A percentile compares a stretch with the other conserved stretches of the same genome.
Evolutionary conservation across 192 early-diverging fungal genomes (phyloP).

Genomic region (Gryganskiella cystojenkinii): DNA sequence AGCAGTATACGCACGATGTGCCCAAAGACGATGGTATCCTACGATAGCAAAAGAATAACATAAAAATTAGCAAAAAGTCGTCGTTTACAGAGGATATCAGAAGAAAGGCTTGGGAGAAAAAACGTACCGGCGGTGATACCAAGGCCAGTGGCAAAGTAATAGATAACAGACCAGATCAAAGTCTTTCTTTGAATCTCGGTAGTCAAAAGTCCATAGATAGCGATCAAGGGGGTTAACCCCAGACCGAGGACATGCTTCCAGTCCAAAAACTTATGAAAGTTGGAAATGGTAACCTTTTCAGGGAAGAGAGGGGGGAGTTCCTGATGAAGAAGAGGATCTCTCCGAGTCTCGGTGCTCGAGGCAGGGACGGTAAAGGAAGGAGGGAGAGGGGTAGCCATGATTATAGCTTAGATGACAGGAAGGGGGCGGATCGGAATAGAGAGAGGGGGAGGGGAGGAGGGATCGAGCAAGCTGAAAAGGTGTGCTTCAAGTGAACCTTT

Average conservation of each 20-base stretch:
- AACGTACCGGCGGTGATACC: conserved; percentile 87
- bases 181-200: conserved; percentile 78
- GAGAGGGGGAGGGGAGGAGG: not conserved
- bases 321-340: conserved; percentile 36
- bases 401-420: not conserved
- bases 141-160: conserved; percentile 83
- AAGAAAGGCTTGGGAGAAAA: not conserved
- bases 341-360: conserved; percentile 37
- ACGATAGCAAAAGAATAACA: not conserved
- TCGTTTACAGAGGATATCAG: not conserved
- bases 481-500: too few species aligned
- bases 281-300: conserved; percentile 58
- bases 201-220: conserved; percentile 81
- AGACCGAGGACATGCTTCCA: conserved; percentile 77
- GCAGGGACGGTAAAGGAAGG: conserved; percentile 47
- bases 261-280: conserved; percentile 70
- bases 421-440: not conserved
- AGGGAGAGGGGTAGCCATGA: conserved; percentile 50
- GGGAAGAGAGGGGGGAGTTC: conserved; percentile 48
- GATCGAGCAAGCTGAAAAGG: not conserved
- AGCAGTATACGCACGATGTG: conserved; percentile 82
- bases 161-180: conserved; percentile 73
- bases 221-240: conserved; percentile 78
- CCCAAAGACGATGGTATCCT: conserved; percentile 89
- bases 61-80: conserved; percentile 5